Evolutionary conservation across 768 basidiomycete genomes (phyloP).

Genomic region (Ramaria sp.): DNA sequence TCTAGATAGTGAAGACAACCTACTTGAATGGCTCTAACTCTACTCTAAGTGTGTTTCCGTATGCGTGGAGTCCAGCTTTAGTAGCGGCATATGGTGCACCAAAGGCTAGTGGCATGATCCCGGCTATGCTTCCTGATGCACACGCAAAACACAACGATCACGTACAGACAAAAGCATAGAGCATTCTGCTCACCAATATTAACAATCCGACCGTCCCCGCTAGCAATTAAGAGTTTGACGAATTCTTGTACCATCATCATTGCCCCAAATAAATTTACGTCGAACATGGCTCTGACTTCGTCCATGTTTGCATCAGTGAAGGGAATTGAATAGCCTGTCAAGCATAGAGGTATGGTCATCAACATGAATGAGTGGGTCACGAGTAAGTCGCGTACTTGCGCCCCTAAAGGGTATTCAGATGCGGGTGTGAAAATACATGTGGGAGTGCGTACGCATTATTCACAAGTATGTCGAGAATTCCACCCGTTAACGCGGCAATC

Average conservation of each 20-base stretch:
- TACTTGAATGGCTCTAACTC: constrained; percentile 14
- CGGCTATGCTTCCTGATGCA: constrained; percentile 9
- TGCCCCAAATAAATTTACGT: constrained; percentile 14
- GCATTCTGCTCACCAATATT: constrained; percentile 9
- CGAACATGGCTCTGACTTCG: constrained; percentile 10
- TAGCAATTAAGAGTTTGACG: constrained; percentile 10
- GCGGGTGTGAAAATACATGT: not conserved
- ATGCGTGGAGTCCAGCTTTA: constrained; percentile 15
- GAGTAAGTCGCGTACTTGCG: constrained; percentile 4
- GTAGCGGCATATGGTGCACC: constrained; percentile 10
- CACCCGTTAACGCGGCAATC: constrained; percentile 8
- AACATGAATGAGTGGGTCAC: not conserved
- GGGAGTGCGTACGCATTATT: constrained; percentile 14
- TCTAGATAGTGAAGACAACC: not conserved
- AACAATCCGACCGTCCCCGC: constrained; percentile 12
- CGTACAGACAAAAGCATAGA: not conserved
- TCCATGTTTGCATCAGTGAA: constrained; percentile 11
- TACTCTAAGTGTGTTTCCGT: constrained; percentile 12
- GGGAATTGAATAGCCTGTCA: constrained; percentile 9
- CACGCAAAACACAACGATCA: not conserved
- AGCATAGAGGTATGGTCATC: not conserved
- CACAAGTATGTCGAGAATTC: constrained; percentile 13
- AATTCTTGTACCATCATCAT: constrained; percentile 15
- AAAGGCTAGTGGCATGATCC: constrained; percentile 12
- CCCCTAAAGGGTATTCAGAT: not conserved